Percentiles rank a stretch among this genome's conserved stretches.
Conservation (phyloP, 352 stramenopile species). For the Pythium pyrilobum region DNA sequence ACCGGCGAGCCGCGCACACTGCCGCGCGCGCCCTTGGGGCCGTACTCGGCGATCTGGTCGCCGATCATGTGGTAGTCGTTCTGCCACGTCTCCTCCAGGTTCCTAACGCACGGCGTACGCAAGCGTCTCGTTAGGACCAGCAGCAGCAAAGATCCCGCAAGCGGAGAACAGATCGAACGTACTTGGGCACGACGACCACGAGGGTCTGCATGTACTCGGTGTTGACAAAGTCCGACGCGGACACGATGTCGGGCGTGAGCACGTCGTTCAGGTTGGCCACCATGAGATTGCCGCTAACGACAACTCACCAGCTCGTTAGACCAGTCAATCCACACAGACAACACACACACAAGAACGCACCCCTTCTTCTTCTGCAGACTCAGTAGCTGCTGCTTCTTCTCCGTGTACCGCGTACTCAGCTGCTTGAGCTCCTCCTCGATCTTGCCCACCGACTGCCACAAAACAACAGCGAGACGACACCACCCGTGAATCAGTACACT, state of each 20-base stretch:
- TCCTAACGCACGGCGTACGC: conserved; percentile 21
- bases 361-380: conserved; percentile 92
- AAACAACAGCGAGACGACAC: neutral
- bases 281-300: conserved; percentile 89
- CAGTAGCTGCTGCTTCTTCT: conserved; percentile 91
- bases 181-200: conserved; percentile 93
- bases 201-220: conserved; percentile 97
- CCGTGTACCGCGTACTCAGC: conserved; percentile 88
- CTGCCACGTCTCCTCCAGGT: conserved; percentile 87
- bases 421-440: conserved; percentile 98
- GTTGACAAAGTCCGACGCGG: conserved; percentile 90
- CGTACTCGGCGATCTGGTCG: conserved; percentile 87
- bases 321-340: neutral
- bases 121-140: neutral
- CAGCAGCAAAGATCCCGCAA: no score
- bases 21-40: conserved; percentile 86
- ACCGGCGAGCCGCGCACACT: conserved; percentile 93
- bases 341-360: conserved; percentile 16
- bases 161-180: conserved; percentile 1
- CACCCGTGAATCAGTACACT: neutral
- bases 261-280: conserved; percentile 94
- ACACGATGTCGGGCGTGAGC: conserved; percentile 88
- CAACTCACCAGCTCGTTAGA: neutral
- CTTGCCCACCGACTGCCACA: conserved; percentile 80
- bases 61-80: conserved; percentile 87